Evolutionary conservation across 2,329 filamentous ascomycete species (phyloP), one percentile per base, ranked within the genome.

Genomic region (Pezicula neosporulosa): DNA sequence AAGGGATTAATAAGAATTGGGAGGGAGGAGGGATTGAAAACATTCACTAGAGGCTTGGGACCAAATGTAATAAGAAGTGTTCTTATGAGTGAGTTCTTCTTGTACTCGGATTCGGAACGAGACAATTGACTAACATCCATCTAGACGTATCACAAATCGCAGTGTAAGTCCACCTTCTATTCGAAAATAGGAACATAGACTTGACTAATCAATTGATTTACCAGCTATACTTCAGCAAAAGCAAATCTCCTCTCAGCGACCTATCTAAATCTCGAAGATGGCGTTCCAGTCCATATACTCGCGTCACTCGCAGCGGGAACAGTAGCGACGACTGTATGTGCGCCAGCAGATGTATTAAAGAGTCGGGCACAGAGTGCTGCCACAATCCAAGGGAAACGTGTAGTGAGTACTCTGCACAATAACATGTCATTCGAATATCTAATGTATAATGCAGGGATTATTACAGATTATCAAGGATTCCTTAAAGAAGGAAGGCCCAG

Each of bases 341-440:
- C 72, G 0, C 73, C 73, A 0, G 72, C 71, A 4, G 73, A 75
- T 48, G 73, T 75, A 0, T 57, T 75, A 19, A 75, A 75, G 58
- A 74, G 71, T 45, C 63, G 72, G 13, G 61, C 75, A 30, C 73
- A 75, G 51, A 66, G 62, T 44, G 66, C 66, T 2, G 53, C 57
- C 4, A 60, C 56, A 7, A 48, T 51, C 15, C 58, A 49, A 19
- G 51, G 55, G 41, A 44, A 52, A 33, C 38, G 47, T 16, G 49
- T 45, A 16, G 53, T 57, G 54, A 10, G 48, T 53, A 27, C 9
- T n/a, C 28, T 15, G 5, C 27, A 39, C 30, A 50, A 12, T 15
- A 9, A 19, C 27, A 33, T 44, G 10, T 48, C 24, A n/a, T 49
- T 19, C 42, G 44, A n/a, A 46, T 33, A 3, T 19, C 13, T 12